These are phyloP conservation scores for Dioscorea zingiberensis DNA, from an alignment of 106 monocot genomes.

Conservation along the genomic window DNA sequence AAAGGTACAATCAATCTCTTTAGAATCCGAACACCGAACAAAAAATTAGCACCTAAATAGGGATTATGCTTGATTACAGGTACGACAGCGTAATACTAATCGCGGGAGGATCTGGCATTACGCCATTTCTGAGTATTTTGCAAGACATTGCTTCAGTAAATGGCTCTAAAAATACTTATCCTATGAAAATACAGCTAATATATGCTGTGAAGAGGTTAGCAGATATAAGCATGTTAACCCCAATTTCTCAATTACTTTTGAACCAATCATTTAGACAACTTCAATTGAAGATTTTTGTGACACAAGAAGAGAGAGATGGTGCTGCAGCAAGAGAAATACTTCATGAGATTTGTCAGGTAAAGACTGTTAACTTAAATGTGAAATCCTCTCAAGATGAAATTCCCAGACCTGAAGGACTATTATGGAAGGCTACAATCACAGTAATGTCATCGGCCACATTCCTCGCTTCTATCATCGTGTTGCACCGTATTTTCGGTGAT, in stretches of 20 bases:
- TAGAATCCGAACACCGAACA: too few relatives aligned
- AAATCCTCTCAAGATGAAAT: not conserved
- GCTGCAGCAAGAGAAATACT: slow-evolving; percentile 23
- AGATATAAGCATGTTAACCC: slow-evolving; percentile 61
- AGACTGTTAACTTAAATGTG: slow-evolving; percentile 10
- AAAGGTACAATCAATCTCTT: slow-evolving; percentile 24
- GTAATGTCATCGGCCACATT: slow-evolving; percentile 35
- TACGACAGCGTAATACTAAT: slow-evolving; percentile 63
- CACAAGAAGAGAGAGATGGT: slow-evolving; percentile 37
- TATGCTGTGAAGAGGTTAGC: slow-evolving; percentile 44
- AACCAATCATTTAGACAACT: slow-evolving; percentile 8
- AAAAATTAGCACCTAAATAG: too few relatives aligned
- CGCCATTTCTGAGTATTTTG: slow-evolving; percentile 76
- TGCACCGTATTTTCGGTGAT: slow-evolving; percentile 36
- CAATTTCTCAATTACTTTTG: slow-evolving; percentile 35
- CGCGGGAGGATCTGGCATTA: slow-evolving; percentile 83
- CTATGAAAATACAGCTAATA: slow-evolving; percentile 39
- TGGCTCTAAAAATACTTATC: not conserved
- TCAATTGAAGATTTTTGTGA: slow-evolving; percentile 46
- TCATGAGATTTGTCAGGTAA: slow-evolving; percentile 21
- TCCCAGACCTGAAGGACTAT: slow-evolving; percentile 16
- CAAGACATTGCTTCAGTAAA: slow-evolving; percentile 43
- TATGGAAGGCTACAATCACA: slow-evolving; percentile 31
- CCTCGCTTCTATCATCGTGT: slow-evolving; percentile 26
- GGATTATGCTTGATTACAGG: slow-evolving; percentile 17